Percentiles rank a stretch among this genome's conserved stretches.
phyloP scores from a whole-genome alignment of 2,329 filamentous ascomycete species.

The Teratosphaeria epicoccoides region DNA sequence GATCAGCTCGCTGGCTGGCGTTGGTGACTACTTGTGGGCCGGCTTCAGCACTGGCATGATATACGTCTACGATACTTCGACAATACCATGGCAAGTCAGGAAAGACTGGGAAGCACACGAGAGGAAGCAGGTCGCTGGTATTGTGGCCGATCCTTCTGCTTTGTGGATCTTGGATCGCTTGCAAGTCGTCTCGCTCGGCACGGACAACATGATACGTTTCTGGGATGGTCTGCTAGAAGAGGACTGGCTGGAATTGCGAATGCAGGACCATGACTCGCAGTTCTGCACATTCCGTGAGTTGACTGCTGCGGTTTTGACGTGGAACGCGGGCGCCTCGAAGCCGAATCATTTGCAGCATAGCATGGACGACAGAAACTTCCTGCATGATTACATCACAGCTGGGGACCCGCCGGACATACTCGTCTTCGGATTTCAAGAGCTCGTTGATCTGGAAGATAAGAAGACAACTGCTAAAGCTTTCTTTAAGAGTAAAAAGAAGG shows the following conservation, averaged over 20 bases:
- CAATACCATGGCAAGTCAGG: slow-evolving; percentile 75
- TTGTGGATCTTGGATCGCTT: slow-evolving; percentile 75
- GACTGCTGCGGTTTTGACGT: slow-evolving; percentile 72
- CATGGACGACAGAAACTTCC: slow-evolving; percentile 62
- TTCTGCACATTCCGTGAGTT: slow-evolving; percentile 82
- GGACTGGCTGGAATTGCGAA: slow-evolving; percentile 84
- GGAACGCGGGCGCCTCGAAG: slow-evolving; percentile 97
- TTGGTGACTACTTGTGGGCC: slow-evolving; percentile 78
- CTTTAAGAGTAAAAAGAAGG: slow-evolving; percentile 71
- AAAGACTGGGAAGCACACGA: slow-evolving; percentile 95
- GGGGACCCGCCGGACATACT: slow-evolving; percentile 76
- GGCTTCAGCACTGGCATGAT: slow-evolving; percentile 91
- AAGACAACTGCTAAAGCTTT: slow-evolving; percentile 91
- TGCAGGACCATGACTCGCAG: slow-evolving; percentile 72
- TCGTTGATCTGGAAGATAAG: slow-evolving; percentile 97
- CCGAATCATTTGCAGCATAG: slow-evolving; percentile 67
- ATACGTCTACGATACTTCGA: slow-evolving; percentile 77
- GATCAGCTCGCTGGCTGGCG: slow-evolving; percentile 75
- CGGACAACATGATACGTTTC: slow-evolving; percentile 69
- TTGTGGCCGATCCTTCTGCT: slow-evolving; percentile 68
- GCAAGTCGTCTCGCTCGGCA: slow-evolving; percentile 77
- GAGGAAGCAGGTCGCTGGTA: slow-evolving; percentile 60
- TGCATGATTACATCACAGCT: slow-evolving; percentile 66
- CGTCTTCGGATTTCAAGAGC: slow-evolving; percentile 92
- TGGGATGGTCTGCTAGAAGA: slow-evolving; percentile 94